Conservation (phyloP, 371 early-diverging fungal species). For the Mortierella sp. region DNA sequence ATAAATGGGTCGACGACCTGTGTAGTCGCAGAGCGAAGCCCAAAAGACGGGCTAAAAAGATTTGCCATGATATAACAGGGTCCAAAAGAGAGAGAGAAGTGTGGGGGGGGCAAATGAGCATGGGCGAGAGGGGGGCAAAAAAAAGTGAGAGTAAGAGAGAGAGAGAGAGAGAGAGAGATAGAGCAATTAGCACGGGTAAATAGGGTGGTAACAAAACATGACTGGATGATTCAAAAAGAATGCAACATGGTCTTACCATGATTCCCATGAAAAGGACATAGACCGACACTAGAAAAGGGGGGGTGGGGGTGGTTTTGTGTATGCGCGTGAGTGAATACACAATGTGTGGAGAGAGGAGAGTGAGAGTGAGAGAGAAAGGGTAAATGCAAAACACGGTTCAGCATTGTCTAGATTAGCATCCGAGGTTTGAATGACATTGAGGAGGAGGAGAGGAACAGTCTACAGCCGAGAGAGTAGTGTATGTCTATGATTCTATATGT, state of each 20-base stretch:
- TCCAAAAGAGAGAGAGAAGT: conserved; percentile 10
- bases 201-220: not conserved
- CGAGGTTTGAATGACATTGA: not conserved
- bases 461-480: not conserved
- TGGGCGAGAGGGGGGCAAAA: not conserved
- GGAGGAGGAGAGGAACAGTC: not conserved
- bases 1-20: conserved; percentile 74
- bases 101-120: too few relatives aligned
- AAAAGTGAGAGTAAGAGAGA: not conserved
- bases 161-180: not conserved
- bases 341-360: not conserved
- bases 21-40: conserved; percentile 72
- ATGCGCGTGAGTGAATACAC: too few relatives aligned
- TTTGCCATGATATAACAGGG: conserved; percentile 22
- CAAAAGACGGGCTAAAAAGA: conserved; percentile 57
- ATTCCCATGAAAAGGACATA: conserved; percentile 44
- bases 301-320: too few relatives aligned
- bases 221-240: not conserved
- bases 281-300: conserved; percentile 15
- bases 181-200: not conserved
- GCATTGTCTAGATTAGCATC: not conserved
- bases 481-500: not conserved
- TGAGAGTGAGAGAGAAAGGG: not conserved
- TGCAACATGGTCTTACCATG: conserved; percentile 20
- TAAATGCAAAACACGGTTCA: not conserved